Percentiles rank a stretch among this genome's conserved stretches.
Conservation (phyloP, 495 filamentous ascomycete genomes). For the Wilcoxina mikolae region DNA sequence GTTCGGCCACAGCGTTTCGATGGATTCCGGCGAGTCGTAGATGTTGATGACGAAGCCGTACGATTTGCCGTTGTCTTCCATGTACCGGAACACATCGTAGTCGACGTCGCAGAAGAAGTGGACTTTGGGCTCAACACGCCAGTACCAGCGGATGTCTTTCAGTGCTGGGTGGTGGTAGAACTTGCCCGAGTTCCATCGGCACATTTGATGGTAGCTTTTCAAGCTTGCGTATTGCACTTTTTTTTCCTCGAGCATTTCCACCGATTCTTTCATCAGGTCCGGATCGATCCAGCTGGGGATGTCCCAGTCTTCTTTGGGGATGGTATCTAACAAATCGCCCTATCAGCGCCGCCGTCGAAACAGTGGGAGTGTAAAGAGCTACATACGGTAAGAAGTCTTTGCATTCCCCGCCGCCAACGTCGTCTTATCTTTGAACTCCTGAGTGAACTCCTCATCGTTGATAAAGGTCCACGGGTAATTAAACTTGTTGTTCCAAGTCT, state of each 20-base stretch:
- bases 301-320: constrained; percentile 91
- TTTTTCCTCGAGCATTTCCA: constrained; percentile 65
- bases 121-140: constrained; percentile 97
- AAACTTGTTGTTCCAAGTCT: constrained; percentile 96
- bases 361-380: background rate
- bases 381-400: constrained; percentile 63
- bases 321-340: constrained; percentile 42
- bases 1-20: constrained; percentile 88
- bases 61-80: constrained; percentile 93
- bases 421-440: constrained; percentile 79
- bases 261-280: constrained; percentile 71
- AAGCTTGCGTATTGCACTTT: constrained; percentile 77
- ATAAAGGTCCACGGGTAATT: constrained; percentile 99
- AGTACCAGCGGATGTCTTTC: constrained; percentile 73
- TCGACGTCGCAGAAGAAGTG: constrained; percentile 99
- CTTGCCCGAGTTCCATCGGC: constrained; percentile 93
- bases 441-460: constrained; percentile 83
- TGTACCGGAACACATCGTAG: constrained; percentile 97
- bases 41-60: constrained; percentile 99
- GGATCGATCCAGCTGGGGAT: constrained; percentile 82
- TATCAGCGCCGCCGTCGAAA: background rate
- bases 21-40: constrained; percentile 74
- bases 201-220: constrained; percentile 97
- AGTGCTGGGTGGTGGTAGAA: constrained; percentile 96
- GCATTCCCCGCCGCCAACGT: constrained; percentile 69